These are phyloP conservation scores for Trichoderma pleuroti DNA, from an alignment of 2,329 filamentous ascomycete genomes.

Conservation along the genomic window DNA sequence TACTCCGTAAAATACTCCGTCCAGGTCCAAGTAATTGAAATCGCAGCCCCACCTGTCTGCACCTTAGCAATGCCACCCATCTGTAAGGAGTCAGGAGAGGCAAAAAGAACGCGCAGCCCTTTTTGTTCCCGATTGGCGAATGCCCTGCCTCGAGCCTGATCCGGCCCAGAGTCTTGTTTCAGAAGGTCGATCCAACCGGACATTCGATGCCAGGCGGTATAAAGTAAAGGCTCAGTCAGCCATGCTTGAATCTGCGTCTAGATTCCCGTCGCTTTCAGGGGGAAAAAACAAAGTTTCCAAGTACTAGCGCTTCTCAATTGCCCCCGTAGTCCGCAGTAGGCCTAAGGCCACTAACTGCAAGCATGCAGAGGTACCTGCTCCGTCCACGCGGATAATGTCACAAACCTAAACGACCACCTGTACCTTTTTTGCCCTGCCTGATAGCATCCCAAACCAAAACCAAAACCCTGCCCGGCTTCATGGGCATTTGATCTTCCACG, in stretches of 20 bases:
- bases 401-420: background rate
- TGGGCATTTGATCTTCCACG: background rate
- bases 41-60: background rate
- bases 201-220: background rate
- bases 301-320: background rate
- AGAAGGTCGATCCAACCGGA: background rate
- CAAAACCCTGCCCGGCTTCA: background rate
- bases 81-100: conserved; percentile 1
- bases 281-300: background rate
- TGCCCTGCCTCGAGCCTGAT: background rate
- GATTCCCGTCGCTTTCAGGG: background rate
- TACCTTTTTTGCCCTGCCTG: background rate
- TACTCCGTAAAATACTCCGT: background rate
- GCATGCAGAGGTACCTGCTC: background rate
- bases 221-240: background rate
- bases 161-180: background rate
- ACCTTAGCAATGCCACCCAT: background rate
- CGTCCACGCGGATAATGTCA: background rate
- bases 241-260: background rate
- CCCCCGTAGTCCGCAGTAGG: background rate
- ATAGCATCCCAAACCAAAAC: background rate
- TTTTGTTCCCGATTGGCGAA: background rate
- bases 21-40: background rate
- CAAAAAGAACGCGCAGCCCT: background rate
- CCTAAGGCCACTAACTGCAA: background rate